These are phyloP conservation scores for Lecanoromycetidae sp. DNA, from an alignment of 2,329 filamentous ascomycete species.

Conservation along the genomic window DNA sequence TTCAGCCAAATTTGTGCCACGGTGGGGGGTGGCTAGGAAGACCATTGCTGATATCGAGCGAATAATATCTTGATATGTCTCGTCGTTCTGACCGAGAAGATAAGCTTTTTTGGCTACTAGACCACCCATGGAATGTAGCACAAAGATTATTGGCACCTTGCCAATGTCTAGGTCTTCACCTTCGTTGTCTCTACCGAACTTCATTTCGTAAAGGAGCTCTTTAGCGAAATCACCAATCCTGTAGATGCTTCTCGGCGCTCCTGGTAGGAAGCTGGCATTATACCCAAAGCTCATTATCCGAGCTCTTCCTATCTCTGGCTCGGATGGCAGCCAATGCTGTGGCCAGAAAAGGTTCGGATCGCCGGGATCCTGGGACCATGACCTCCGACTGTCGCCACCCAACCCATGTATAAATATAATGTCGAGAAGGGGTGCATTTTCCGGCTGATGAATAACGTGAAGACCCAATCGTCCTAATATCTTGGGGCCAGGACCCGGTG, in stretches of 20 bases:
- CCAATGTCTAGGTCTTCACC: conserved; percentile 21
- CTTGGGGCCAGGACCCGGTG: too few relatives aligned
- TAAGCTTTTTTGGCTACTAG: conserved; percentile 22
- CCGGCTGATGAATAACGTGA: conserved; percentile 15
- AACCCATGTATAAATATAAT: conserved; percentile 33
- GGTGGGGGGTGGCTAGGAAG: conserved; percentile 15
- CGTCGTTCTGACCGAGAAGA: conserved; percentile 19
- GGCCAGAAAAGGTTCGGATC: conserved; percentile 31
- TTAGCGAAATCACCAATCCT: conserved; percentile 26
- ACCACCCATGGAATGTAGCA: conserved; percentile 39
- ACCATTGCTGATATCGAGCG: conserved; percentile 17
- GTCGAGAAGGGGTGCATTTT: conserved; percentile 18
- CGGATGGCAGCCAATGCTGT: conserved; percentile 28
- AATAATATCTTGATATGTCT: conserved; percentile 13
- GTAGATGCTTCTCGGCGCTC: background rate
- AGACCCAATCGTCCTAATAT: too few relatives aligned
- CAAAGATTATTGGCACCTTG: conserved; percentile 29
- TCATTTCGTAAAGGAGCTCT: conserved; percentile 23
- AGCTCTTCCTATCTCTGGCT: conserved; percentile 17
- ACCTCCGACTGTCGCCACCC: conserved; percentile 29
- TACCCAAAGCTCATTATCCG: conserved; percentile 23
- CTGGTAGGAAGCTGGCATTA: conserved; percentile 10
- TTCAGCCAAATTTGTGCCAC: conserved; percentile 12
- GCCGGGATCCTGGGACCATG: conserved; percentile 28
- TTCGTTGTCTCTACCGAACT: conserved; percentile 19